A percentile compares a stretch with the other conserved stretches of the same genome.
Evolutionary conservation across 805 yeast species (phyloP).

Genomic region (Tetrapisispora fleetii): DNA sequence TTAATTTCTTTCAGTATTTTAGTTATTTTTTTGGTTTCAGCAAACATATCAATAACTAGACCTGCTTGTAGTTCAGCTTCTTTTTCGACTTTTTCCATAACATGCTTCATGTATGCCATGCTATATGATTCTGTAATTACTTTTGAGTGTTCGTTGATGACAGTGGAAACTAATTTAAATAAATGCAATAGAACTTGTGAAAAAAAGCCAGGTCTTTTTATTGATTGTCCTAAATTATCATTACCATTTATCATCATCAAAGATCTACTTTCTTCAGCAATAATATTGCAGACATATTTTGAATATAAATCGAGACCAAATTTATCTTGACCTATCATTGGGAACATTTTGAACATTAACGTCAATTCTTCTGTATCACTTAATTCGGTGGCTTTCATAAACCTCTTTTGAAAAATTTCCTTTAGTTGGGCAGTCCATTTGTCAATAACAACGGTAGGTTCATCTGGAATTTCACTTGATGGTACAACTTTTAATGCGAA

Average conservation of each 20-base stretch:
- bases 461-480: slow-evolving; percentile 72
- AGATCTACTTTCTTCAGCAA: slow-evolving; percentile 66
- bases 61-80: slow-evolving; percentile 94
- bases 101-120: slow-evolving; percentile 45
- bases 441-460: slow-evolving; percentile 49
- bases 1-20: slow-evolving; percentile 39
- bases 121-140: slow-evolving; percentile 72
- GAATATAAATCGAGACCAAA: slow-evolving; percentile 76
- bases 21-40: slow-evolving; percentile 58
- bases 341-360: slow-evolving; percentile 75
- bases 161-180: slow-evolving; percentile 75
- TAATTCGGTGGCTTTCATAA: slow-evolving; percentile 56
- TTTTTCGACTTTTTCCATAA: slow-evolving; percentile 63
- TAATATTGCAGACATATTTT: slow-evolving; percentile 73
- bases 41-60: slow-evolving; percentile 73
- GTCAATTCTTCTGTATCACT: slow-evolving; percentile 65
- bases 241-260: slow-evolving; percentile 35
- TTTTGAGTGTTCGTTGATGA: slow-evolving; percentile 77
- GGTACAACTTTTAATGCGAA: slow-evolving; percentile 81
- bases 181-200: slow-evolving; percentile 55
- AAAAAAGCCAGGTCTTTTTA: slow-evolving; percentile 30
- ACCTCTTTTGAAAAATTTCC: slow-evolving; percentile 47
- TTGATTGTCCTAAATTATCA: slow-evolving; percentile 21
- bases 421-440: slow-evolving; percentile 54
- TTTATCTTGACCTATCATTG: slow-evolving; percentile 63